Evolutionary conservation across 768 basidiomycete genomes (phyloP).

Genomic region (Tephrocybe sp.): DNA sequence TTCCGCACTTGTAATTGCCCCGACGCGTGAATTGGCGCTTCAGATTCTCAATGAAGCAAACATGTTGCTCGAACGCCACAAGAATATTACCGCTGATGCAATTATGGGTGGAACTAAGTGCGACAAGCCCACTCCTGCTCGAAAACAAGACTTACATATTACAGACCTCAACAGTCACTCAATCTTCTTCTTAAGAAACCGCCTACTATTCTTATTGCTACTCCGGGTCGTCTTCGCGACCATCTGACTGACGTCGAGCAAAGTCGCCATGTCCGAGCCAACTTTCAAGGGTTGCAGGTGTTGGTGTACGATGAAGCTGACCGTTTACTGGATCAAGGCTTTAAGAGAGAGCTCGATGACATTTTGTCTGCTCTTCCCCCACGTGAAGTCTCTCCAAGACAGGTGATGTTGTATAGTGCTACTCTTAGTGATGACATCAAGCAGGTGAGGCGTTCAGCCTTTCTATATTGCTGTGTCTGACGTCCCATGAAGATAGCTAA

Average conservation of each 20-base stretch:
- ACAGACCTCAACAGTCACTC: neutral
- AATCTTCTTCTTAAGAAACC: conserved; percentile 24
- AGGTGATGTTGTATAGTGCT: conserved; percentile 70
- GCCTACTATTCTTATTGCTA: conserved; percentile 64
- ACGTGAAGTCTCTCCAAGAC: conserved; percentile 51
- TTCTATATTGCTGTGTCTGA: neutral
- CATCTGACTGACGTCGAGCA: conserved; percentile 44
- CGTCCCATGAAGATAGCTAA: conserved; percentile 15
- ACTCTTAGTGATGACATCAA: conserved; percentile 72
- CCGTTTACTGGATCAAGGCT: conserved; percentile 71
- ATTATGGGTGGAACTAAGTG: conserved; percentile 59
- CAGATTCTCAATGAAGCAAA: conserved; percentile 68
- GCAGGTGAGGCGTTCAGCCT: conserved; percentile 29
- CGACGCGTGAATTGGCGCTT: conserved; percentile 71
- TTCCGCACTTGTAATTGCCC: conserved; percentile 66
- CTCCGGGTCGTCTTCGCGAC: conserved; percentile 74
- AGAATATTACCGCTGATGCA: conserved; percentile 36
- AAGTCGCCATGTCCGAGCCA: conserved; percentile 12
- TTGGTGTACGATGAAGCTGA: conserved; percentile 76
- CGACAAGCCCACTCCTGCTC: neutral
- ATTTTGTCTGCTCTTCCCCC: conserved; percentile 46
- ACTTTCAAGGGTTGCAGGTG: conserved; percentile 36
- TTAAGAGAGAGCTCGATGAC: conserved; percentile 63
- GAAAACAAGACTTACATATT: neutral
- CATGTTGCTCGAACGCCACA: conserved; percentile 36